Conservation (phyloP, 2,329 filamentous ascomycete species). For the Colletotrichum sp. region DNA sequence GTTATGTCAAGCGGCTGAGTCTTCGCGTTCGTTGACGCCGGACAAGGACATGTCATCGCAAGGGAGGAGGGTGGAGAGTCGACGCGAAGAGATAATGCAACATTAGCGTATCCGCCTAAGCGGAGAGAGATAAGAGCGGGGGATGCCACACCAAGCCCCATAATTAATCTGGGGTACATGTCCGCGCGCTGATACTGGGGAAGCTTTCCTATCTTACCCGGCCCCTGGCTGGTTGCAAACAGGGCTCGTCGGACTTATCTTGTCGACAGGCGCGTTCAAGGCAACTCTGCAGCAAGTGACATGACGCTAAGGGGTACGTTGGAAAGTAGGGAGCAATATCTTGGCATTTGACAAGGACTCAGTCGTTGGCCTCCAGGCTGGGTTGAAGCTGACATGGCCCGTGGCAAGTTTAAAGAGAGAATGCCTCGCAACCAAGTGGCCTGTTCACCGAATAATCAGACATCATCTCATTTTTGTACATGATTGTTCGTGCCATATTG, state of each 20-base stretch:
- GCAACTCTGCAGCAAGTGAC: background rate
- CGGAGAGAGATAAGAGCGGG: background rate
- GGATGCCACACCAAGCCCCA: background rate
- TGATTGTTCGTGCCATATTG: background rate
- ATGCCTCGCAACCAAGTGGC: background rate
- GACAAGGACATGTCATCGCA: background rate
- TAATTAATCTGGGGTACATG: background rate
- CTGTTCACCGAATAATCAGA: background rate
- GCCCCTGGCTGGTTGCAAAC: background rate
- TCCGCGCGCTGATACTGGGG: background rate
- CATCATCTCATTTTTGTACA: background rate
- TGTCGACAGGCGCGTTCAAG: background rate
- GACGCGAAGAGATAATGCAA: background rate
- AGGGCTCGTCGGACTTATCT: background rate
- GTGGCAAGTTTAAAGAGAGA: background rate
- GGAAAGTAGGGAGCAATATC: background rate
- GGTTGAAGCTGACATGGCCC: background rate
- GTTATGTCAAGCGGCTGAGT: background rate
- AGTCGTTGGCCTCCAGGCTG: background rate
- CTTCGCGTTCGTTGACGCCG: too few relatives aligned
- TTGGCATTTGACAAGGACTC: background rate
- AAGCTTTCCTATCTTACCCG: slow-evolving; percentile 3
- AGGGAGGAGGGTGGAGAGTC: background rate
- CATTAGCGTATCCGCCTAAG: background rate
- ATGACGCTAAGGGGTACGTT: background rate